Base-by-base conservation (phyloP, 805 yeast species). In the Starmerella ratchasimensis region DNA sequence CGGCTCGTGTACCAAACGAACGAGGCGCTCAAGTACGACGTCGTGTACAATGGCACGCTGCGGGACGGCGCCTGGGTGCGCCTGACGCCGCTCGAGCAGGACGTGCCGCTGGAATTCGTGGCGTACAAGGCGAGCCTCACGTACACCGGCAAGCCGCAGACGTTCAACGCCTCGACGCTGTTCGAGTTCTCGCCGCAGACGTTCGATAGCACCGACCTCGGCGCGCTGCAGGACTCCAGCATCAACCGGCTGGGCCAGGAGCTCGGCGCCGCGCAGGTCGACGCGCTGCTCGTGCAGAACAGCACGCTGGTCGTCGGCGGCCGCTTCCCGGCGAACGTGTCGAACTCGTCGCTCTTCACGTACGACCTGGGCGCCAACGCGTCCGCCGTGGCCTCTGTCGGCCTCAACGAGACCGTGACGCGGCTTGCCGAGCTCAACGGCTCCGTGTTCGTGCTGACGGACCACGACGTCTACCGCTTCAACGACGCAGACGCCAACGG, bases 111-210 rank as follows among this genome's bases (percentile, higher is more conserved):
- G 2, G 65, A 69, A 42, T 56, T 80, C 52, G 94, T 83, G 8
- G 90, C 86, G 7, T 83, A 80, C 49, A 72, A 72, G 46, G 63
- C 78, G 5, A 65, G 63, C 24, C 66, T 76, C 1, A 60, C 42
- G 14, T 52, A 61, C 5, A 57, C 60, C 36, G 56, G 61, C 1
- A 50, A 63, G 1, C 36, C 42, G 9, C 24, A 74, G 38, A 75
- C 71, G 49, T 56, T 43, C 9, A 43, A 57, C 3, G 59, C 65
- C 34, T 49, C 41, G 44, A 32, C 31, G 36, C 50, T 88, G 16
- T 82, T 88, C 52, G 95, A 88, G 59, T 90, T 77, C 56, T 74
- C 82, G 1, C 59, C 74, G 26, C 57, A 70, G 2, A 84, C 84
- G 54, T 82, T 80, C 54, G 61, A 77, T 8, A 34, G 54, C 4